These are phyloP conservation scores for Plasmopara muralis DNA, from an alignment of 352 stramenopile genomes.

Conservation along the genomic window DNA sequence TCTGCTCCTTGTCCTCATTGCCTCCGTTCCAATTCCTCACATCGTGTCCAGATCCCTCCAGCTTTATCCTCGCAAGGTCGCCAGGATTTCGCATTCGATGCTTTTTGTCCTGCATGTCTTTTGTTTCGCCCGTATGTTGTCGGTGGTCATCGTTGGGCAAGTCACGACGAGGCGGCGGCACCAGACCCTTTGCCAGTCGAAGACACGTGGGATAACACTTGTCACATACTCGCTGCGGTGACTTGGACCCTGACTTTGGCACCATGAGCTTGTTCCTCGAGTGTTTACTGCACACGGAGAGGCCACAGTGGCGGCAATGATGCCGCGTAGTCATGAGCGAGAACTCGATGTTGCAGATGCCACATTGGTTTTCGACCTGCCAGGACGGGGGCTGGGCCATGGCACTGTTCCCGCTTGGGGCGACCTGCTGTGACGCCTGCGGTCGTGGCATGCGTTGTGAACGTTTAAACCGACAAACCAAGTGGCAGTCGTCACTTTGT, in stretches of 20 bases:
- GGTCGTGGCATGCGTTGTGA: conserved; percentile 17
- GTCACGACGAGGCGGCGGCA: conserved; percentile 9
- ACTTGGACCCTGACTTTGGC: conserved; percentile 54
- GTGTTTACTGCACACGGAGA: conserved; percentile 71
- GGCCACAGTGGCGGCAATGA: conserved; percentile 71
- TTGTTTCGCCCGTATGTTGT: conserved; percentile 19
- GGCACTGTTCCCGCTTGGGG: conserved; percentile 31
- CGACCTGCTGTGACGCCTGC: conserved; percentile 6
- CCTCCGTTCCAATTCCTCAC: conserved; percentile 25
- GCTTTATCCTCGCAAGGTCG: conserved; percentile 4
- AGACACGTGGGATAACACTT: conserved; percentile 54
- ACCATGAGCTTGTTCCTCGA: conserved; percentile 60
- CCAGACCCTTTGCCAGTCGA: conserved; percentile 7
- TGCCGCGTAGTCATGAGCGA: conserved; percentile 57
- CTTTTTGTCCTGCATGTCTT: conserved; percentile 7
- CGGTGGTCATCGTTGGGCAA: conserved; percentile 14
- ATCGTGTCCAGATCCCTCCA: conserved; percentile 11
- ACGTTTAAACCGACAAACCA: conserved; percentile 1
- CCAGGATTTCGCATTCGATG: conserved; percentile 7
- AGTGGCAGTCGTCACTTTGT: conserved; percentile 1
- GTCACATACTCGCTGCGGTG: conserved; percentile 69
- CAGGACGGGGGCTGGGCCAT: conserved; percentile 58
- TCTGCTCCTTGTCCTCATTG: conserved; percentile 10
- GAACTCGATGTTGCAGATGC: conserved; percentile 54
- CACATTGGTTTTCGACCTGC: conserved; percentile 52